Base-by-base conservation (phyloP, 352 stramenopile species). In the Pythium rhizo-oryzae region DNA sequence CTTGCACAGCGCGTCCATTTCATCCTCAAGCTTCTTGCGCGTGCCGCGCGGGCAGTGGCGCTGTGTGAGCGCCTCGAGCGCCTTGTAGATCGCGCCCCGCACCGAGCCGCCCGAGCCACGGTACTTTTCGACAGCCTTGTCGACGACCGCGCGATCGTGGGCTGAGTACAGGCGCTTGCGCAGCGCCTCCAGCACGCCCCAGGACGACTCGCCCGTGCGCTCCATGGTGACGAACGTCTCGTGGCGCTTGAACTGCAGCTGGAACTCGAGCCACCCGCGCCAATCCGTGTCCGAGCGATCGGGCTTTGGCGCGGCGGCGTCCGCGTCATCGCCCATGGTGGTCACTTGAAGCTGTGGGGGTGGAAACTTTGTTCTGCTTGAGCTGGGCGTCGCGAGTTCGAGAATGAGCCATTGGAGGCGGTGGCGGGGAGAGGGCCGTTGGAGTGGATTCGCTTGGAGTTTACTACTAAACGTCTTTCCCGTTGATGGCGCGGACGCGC, bases 211-310 rank as follows among this genome's bases (percentile, higher is more conserved):
- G 18, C 33, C 52, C 18, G 25, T 46, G 52, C 52, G 52, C 9
- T 59, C 25, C 52, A 59, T 46, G 16, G 25, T 15, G 25, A 43
- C 30, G 21, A 57, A 57, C 15, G n/a, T 19, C 13, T 8, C 28
- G 18, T 47, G 13, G 28, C 30, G 25, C 30, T 59, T 59, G 30
- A 59, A 59, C 37, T 59, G 8, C 15, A 50, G 7, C n/a, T 50
- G 54, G 18, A 60, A 51, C 54, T 33, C 30, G 19, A 49, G 54
- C 54, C 54, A 60, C n/a, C 21, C 13, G 21, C 54, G 54, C 54
- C 37, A 60, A 12, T 49, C 16, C 19, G 33, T 39, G 2, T 4
- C 24, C 28, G 28, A 33, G 28, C 28, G 28, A 33, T 33, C 28
- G 28, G 28, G 28, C 28, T 33, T 33, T 6, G 28, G 28, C 28